These are phyloP conservation scores for Andrographis paniculata DNA, from an alignment of 305 asterid genomes.

Conservation along the genomic window DNA sequence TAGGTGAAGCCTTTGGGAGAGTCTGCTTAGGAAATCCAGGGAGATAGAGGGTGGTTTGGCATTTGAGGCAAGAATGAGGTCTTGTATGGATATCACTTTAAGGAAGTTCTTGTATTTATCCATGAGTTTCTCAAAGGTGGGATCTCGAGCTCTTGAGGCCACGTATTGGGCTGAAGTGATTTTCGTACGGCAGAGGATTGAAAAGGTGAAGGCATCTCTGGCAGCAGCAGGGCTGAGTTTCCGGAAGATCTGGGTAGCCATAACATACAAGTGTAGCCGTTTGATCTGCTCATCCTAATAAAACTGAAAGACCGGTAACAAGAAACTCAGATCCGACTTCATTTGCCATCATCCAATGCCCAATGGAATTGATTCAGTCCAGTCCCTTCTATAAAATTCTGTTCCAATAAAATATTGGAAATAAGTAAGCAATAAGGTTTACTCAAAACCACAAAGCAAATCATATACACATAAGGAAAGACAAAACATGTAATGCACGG, in stretches of 20 bases:
- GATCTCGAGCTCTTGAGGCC: slow-evolving; percentile 65
- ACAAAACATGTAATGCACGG: too few species aligned
- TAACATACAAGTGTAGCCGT: slow-evolving; percentile 2
- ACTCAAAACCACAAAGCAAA: too few species aligned
- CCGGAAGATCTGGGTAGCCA: slow-evolving; percentile 44
- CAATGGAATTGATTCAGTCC: too few species aligned
- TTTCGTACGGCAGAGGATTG: slow-evolving; percentile 46
- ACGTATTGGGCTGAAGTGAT: slow-evolving; percentile 67
- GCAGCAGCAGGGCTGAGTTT: slow-evolving; percentile 24
- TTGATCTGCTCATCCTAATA: background rate
- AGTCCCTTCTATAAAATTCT: too few species aligned
- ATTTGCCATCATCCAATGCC: too few species aligned
- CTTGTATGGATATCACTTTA: slow-evolving; percentile 63
- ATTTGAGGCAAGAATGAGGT: slow-evolving; percentile 61
- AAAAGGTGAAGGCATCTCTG: slow-evolving; percentile 5
- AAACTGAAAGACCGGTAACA: too few species aligned
- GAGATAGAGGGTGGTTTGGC: slow-evolving; percentile 54
- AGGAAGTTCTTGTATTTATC: slow-evolving; percentile 71
- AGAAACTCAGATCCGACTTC: background rate
- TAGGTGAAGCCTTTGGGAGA: slow-evolving; percentile 75
- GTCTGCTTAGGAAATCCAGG: slow-evolving; percentile 69
- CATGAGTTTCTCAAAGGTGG: slow-evolving; percentile 82
- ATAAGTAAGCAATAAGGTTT: too few species aligned
- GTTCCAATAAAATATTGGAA: too few species aligned
- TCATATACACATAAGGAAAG: too few species aligned